Evolutionary conservation across 257 asterid genomes (phyloP), one percentile per base, ranked within the genome.

Genomic region (Solanum rostratum): DNA sequence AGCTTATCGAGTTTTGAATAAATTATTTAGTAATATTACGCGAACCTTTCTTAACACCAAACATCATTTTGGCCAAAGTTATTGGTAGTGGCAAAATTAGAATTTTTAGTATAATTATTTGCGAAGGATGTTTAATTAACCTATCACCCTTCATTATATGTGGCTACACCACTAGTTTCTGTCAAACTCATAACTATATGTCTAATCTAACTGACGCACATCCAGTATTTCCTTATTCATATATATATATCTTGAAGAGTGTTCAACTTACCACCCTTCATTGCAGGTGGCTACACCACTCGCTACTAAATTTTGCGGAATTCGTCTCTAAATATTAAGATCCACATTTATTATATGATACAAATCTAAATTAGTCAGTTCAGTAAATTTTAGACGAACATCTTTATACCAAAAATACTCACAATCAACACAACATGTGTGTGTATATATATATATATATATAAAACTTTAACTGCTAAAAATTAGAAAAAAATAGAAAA

Each of bases 31-130:
- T 13, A 0, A 2, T 68, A 33, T 18, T 33, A 33, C 18, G 16
- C 37, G n/a, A 5, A 68, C 33, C 49, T 20, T 15, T 57, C 65
- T 20, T 11, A 22, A 22, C 2, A 60, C 6, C 29, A 13, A 24
- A 4, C 8, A 60, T 57, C 2, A 3, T 2, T 24, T 62, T 62
- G 19, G 37, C 1, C 10, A 24, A 27, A 62, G 39, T 4, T 62
- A 27, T 0, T 4, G 3, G 0, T 5, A 62, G 10, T 0, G 0
- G 3, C 1, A 2, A 27, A 62, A 2, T 27, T 2, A 12, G 1
- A 62, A 1, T 22, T 3, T 24, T 12, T 24, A 4, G 18, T 19
- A 11, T 60, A 11, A 24, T 60, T 60, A 4, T 62, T 3, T 2
- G 1, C 14, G 9, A 60, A 62, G 0, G 2, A 3, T 12, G 10